Evolutionary conservation across 2,329 filamentous ascomycete genomes (phyloP), one percentile per base, ranked within the genome.

Genomic region (Mycosphaerelloides madeirae): DNA sequence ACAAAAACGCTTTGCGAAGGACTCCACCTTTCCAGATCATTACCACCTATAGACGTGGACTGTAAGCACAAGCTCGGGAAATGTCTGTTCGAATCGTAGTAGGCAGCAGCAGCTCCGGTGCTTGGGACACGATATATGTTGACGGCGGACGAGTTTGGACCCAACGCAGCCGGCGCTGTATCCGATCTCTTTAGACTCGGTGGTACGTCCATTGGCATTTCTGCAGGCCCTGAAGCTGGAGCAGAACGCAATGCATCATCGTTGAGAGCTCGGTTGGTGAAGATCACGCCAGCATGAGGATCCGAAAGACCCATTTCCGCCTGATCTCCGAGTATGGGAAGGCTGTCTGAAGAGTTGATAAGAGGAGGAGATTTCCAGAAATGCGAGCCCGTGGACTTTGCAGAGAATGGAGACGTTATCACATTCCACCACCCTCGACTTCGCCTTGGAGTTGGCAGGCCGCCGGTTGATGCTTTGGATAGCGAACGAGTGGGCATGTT

Each of bases 341-440:
- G 29, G 7, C 52, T 49, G 7, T 49, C 50, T 12, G 38, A 46
- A 13, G 52, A 52, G 8, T 53, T 38, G 3, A 50, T 33, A 13
- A 32, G 18, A 31, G 37, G 43, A 7, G 59, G 56, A 13, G 61
- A 62, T 11, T 45, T 52, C 54, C 53, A 59, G 45, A 62, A 64
- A 18, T 42, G 34, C 9, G 43, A 41, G 19, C 38, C 46, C 1
- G 50, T 42, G 1, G 57, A 53, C 29, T 44, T 50, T 2, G 60
- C 57, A 16, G 60, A 62, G 57, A 88, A 88, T 0, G 85, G 85
- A 1, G 84, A 85, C 6, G 78, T 82, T 43, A 89, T 79, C 53
- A 85, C 75, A 56, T 87, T 85, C 85, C 85, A 89, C 84, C 85
- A 89, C 15, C 85, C 85, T 48, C 75, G 74, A 19, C 82, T 83